These are phyloP conservation scores for Pleurotus cornucopiae DNA, from an alignment of 768 basidiomycete genomes.

Conservation along the genomic window DNA sequence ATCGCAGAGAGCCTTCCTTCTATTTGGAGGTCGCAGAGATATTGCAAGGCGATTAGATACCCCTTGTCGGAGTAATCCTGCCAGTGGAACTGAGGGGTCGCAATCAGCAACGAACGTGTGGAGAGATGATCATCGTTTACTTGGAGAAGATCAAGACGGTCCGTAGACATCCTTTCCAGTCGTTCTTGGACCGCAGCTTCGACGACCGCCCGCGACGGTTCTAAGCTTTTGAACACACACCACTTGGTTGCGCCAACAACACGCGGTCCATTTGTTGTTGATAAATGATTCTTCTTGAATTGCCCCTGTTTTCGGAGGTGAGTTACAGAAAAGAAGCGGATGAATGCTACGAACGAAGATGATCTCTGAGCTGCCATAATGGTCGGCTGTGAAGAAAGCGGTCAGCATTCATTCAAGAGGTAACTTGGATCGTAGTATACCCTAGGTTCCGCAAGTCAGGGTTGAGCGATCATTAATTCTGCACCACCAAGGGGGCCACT, in stretches of 20 bases:
- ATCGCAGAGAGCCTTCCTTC: conserved; percentile 60
- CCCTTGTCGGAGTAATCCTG: conserved; percentile 55
- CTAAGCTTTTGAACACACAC: conserved; percentile 66
- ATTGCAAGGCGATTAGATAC: conserved; percentile 39
- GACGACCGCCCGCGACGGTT: conserved; percentile 50
- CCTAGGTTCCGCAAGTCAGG: conserved; percentile 18
- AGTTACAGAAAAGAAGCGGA: conserved; percentile 8
- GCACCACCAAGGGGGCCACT: conserved; percentile 8
- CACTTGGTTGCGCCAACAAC: conserved; percentile 81
- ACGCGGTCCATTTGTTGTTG: conserved; percentile 24
- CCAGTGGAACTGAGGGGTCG: conserved; percentile 73
- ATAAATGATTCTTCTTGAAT: conserved; percentile 46
- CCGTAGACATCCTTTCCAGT: conserved; percentile 59
- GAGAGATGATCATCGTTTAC: conserved; percentile 27
- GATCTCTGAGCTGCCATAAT: conserved; percentile 81
- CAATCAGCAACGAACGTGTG: neutral
- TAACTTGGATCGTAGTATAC: conserved; percentile 17
- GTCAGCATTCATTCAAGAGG: neutral
- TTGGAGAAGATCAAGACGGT: conserved; percentile 68
- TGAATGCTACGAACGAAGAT: conserved; percentile 55
- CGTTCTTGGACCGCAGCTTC: conserved; percentile 66
- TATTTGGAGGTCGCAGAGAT: conserved; percentile 55
- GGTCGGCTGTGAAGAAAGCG: conserved; percentile 54
- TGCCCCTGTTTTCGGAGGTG: conserved; percentile 49
- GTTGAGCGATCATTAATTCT: neutral